phyloP scores from a whole-genome alignment of 805 yeast genomes.

The Saccharomycopsis javanensis region DNA sequence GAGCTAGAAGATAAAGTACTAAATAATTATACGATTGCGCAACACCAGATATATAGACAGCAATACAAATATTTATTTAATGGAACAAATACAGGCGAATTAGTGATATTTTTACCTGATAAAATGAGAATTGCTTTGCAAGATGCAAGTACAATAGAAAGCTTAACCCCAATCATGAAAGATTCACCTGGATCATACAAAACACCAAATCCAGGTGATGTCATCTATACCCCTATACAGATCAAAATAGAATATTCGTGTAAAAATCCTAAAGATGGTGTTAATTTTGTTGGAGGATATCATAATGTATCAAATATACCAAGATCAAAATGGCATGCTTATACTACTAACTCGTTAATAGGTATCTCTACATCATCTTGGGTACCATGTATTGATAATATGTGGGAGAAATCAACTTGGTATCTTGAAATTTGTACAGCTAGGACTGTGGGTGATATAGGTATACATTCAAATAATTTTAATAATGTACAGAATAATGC shows the following conservation, averaged over 20 bases:
- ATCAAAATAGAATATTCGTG: conserved; percentile 59
- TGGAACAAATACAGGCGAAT: conserved; percentile 51
- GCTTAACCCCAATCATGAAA: conserved; percentile 29
- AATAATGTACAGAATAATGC: conserved; percentile 21
- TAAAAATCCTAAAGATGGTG: conserved; percentile 60
- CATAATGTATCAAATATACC: conserved; percentile 31
- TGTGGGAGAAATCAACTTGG: conserved; percentile 89
- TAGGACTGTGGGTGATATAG: conserved; percentile 65
- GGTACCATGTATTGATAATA: conserved; percentile 91
- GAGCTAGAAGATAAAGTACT: conserved; percentile 1
- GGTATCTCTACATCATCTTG: conserved; percentile 87
- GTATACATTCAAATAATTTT: conserved; percentile 25
- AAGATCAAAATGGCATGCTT: conserved; percentile 64
- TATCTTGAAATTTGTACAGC: conserved; percentile 82
- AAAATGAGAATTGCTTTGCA: conserved; percentile 51
- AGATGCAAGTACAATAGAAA: conserved; percentile 32
- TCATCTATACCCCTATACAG: conserved; percentile 62
- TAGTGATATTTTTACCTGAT: conserved; percentile 55
- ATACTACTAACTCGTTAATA: conserved; percentile 69
- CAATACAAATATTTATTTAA: conserved; percentile 44
- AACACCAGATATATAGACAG: conserved; percentile 32
- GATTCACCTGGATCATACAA: conserved; percentile 31
- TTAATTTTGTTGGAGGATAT: conserved; percentile 60
- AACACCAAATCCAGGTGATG: conserved; percentile 32
- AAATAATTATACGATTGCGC: conserved; percentile 7